A percentile compares a stretch with the other conserved stretches of the same genome.
Conservation (phyloP, 306 rosid species). For the Acacia acuminata region DNA sequence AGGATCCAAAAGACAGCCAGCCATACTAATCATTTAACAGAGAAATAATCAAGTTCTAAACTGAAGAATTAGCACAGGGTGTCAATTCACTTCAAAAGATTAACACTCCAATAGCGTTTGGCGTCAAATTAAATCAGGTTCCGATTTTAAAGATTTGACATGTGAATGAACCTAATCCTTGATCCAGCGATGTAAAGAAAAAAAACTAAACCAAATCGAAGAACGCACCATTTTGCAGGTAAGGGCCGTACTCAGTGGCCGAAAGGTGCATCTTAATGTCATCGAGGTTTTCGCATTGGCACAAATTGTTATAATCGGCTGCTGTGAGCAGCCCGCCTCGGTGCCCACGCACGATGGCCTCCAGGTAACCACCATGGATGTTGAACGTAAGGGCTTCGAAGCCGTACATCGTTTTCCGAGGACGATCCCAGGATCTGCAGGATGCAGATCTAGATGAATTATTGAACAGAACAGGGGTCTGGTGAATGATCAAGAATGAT, state of each 20-base stretch:
- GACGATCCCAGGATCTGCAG: neutral
- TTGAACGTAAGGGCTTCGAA: slow-evolving; percentile 94
- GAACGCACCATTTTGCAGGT: slow-evolving; percentile 92
- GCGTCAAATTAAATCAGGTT: neutral
- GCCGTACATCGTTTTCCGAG: slow-evolving; percentile 65
- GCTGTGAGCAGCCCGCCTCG: slow-evolving; percentile 86
- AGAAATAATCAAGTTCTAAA: neutral
- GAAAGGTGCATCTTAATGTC: slow-evolving; percentile 99
- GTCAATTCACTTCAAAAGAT: neutral
- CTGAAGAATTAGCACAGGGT: neutral
- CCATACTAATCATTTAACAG: too few species aligned
- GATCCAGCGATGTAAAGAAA: neutral
- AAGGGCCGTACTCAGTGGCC: slow-evolving; percentile 95
- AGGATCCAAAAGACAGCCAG: neutral
- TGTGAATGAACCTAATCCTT: neutral
- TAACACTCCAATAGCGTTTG: neutral
- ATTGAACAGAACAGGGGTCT: neutral
- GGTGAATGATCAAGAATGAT: neutral
- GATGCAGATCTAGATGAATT: neutral
- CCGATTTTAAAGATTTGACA: neutral
- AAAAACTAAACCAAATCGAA: neutral
- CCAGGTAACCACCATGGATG: slow-evolving; percentile 94
- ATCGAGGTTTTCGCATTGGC: slow-evolving; percentile 96
- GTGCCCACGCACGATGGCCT: slow-evolving; percentile 95
- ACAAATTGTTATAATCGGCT: slow-evolving; percentile 90